Base-by-base conservation (phyloP, 495 filamentous ascomycete species). In the Trichoderma gamsii region DNA sequence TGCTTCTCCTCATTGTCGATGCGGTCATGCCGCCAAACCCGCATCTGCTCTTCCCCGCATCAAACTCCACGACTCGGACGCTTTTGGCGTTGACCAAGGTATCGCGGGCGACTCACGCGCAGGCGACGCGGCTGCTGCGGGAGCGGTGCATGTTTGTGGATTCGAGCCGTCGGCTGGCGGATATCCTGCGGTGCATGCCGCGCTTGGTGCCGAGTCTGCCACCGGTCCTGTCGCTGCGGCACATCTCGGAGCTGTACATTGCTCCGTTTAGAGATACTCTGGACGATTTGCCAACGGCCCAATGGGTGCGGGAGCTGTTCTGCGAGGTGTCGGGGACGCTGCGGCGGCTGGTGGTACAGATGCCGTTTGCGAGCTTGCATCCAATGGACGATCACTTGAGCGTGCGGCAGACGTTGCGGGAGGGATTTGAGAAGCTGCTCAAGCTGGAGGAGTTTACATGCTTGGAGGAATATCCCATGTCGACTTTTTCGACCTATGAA, bases 401-500 rank as follows among this genome's bases (percentile, higher is more conserved):
- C 51, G 65, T 76, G 35, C 75, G 73, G 6, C 66, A 49, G 5
- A 69, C 70, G 0, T 69, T 77, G 32, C 70, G 73, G n/a, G 68
- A 71, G 4, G 75, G 75, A 1, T 79, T 79, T 64, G 38, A 35
- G n/a, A 49, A 69, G 32, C 69, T 79, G 21, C 71, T 69, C 15
- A 66, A 41, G 52, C 68, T 81, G 2, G 76, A 78, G 65, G 76
- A 76, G 67, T 77, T 78, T 41, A 73, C 70, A 71, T 71, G 70
- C 70, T 29, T 73, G 25, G 67, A 69, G 35, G 67, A 69, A n/a
- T 66, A 73, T 56, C 67, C 69, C 11, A 66, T 41, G 52, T 51
- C 72, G 51, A 63, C 56, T 38, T 51, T 67, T 41, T 25, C 44
- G 13, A 67, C 66, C n/a, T 69, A 69, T 27, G 71, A 79, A 43